These are phyloP conservation scores for Fusarium dimerum DNA, from an alignment of 2,329 filamentous ascomycete genomes.

Conservation along the genomic window DNA sequence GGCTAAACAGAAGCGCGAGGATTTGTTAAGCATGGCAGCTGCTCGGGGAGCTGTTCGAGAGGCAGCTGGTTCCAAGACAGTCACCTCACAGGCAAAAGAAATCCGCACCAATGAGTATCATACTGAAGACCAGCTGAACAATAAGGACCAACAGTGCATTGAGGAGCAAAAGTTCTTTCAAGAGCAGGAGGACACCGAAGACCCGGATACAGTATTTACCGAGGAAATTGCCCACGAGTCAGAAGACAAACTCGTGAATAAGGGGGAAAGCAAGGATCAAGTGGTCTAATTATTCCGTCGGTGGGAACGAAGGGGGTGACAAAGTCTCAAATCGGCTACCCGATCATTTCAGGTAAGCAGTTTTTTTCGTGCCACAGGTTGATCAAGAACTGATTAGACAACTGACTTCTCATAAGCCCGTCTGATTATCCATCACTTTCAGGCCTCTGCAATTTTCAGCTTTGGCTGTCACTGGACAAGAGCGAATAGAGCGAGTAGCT, in stretches of 20 bases:
- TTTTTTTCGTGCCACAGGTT: too few species aligned
- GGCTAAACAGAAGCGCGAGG: slow-evolving; percentile 20
- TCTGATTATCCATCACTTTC: too few species aligned
- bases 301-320: too few species aligned
- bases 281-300: background rate
- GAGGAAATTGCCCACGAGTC: background rate
- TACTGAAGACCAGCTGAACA: background rate
- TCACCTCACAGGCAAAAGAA: background rate
- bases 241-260: background rate
- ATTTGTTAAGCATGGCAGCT: background rate
- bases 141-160: background rate
- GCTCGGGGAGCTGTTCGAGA: background rate
- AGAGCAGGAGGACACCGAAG: background rate
- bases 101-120: background rate
- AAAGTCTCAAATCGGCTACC: too few species aligned
- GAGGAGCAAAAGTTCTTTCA: background rate
- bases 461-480: too few species aligned
- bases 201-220: background rate
- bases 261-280: background rate
- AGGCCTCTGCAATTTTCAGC: too few species aligned
- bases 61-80: slow-evolving; percentile 1
- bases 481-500: too few species aligned
- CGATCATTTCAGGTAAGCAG: too few species aligned
- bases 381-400: too few species aligned
- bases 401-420: too few species aligned